Percentiles rank a stretch among this genome's conserved stretches.
These are phyloP conservation scores for Psilocybe sp. DNA, from an alignment of 768 basidiomycete species.

Conservation along the genomic window DNA sequence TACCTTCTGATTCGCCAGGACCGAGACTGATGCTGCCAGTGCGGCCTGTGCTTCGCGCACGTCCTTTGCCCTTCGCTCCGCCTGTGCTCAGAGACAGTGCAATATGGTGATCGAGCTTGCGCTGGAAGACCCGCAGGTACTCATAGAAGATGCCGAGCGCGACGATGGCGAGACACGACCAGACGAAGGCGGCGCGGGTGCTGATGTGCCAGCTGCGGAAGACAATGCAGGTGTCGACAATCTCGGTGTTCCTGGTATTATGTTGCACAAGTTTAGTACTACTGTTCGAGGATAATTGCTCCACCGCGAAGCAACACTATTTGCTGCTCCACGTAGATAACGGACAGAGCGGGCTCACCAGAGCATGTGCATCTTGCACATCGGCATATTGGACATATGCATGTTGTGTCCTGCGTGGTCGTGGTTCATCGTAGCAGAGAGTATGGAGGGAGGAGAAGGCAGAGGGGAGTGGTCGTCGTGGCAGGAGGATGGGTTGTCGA, in stretches of 20 bases:
- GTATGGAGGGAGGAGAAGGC: not conserved
- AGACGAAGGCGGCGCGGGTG: slow-evolving; percentile 50
- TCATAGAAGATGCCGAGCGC: slow-evolving; percentile 75
- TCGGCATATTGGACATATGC: slow-evolving; percentile 47
- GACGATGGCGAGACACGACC: slow-evolving; percentile 66
- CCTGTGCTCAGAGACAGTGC: slow-evolving; percentile 42
- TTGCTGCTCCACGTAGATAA: not conserved
- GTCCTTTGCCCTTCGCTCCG: slow-evolving; percentile 45
- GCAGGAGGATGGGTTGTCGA: not conserved
- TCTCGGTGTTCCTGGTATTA: slow-evolving; percentile 64
- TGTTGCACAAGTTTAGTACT: not conserved
- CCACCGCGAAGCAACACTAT: not conserved
- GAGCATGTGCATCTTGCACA: slow-evolving; percentile 80
- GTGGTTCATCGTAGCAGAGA: slow-evolving; percentile 35
- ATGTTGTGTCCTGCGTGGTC: slow-evolving; percentile 45
- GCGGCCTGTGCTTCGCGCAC: slow-evolving; percentile 24
- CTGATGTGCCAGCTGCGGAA: slow-evolving; percentile 76
- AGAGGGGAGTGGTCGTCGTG: not conserved
- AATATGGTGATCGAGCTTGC: slow-evolving; percentile 55
- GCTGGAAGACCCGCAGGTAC: slow-evolving; percentile 68
- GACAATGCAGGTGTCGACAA: slow-evolving; percentile 79
- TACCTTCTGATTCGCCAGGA: slow-evolving; percentile 36
- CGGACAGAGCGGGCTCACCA: slow-evolving; percentile 41
- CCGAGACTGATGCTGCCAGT: slow-evolving; percentile 24
- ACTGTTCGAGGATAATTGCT: too few relatives aligned